These are phyloP conservation scores for Xylaria curta DNA, from an alignment of 495 filamentous ascomycete genomes.

Conservation along the genomic window DNA sequence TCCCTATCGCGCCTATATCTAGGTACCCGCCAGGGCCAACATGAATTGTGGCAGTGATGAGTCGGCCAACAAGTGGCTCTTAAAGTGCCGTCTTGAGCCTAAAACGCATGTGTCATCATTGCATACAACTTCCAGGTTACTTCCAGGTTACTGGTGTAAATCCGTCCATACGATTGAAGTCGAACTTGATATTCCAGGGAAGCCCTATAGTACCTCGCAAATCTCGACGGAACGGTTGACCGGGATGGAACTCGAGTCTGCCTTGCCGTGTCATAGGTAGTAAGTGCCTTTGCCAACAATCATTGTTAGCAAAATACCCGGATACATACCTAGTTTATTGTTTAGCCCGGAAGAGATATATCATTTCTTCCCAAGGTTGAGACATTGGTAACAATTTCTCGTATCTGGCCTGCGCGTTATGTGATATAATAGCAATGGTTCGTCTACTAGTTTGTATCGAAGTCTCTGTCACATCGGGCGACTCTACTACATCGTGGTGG, in stretches of 20 bases:
- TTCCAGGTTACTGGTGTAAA: constrained; percentile 14
- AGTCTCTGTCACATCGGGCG: constrained; percentile 23
- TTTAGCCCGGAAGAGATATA: not conserved
- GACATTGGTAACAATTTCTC: not conserved
- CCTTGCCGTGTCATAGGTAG: not conserved
- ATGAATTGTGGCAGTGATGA: constrained; percentile 5
- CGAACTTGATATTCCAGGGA: not conserved
- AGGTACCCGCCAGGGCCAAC: not conserved
- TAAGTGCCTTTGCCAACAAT: not conserved
- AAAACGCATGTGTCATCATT: constrained; percentile 22
- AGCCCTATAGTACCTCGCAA: not conserved
- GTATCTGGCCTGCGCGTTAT: not conserved
- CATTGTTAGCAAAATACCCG: not conserved
- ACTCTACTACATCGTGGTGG: constrained; percentile 37
- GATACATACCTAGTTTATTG: not conserved
- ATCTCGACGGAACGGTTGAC: not conserved
- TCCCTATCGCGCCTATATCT: too few species aligned
- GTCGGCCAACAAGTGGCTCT: not conserved
- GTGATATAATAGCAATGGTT: constrained; percentile 3
- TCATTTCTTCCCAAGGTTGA: not conserved
- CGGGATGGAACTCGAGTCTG: not conserved
- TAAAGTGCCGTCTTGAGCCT: constrained; percentile 5
- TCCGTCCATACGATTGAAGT: not conserved
- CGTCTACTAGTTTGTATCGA: not conserved
- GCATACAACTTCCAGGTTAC: constrained; percentile 3